Conservation (phyloP, 257 asterid genomes). For the Solanum virginianum region DNA sequence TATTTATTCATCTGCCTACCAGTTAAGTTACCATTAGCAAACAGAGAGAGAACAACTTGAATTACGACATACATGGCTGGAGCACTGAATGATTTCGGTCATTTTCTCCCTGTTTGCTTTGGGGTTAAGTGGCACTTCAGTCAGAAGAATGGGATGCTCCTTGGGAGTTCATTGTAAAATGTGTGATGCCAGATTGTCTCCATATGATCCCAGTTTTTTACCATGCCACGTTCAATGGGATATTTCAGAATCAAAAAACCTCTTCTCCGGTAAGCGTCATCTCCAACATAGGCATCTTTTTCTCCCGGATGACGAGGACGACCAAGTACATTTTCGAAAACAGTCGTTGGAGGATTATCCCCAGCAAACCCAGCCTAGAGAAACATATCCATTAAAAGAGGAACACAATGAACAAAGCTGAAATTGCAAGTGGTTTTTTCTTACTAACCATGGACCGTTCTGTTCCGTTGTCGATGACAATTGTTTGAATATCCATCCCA, state of each 20-base stretch:
- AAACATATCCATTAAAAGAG: not conserved
- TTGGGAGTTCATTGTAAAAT: not conserved
- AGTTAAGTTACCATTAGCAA: not conserved
- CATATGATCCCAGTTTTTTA: not conserved
- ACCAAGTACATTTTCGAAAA: not conserved
- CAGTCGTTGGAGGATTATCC: not conserved
- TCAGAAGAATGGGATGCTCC: not conserved
- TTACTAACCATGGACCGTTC: not conserved
- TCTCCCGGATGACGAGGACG: not conserved
- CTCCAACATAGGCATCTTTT: not conserved
- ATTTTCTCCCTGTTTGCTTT: not conserved
- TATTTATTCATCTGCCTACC: not conserved
- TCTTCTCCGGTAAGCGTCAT: not conserved
- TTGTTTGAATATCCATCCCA: not conserved
- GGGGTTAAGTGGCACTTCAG: not conserved
- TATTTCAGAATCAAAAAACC: not conserved
- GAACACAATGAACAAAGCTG: not conserved
- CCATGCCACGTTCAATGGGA: not conserved
- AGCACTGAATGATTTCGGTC: not conserved
- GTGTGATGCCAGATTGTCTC: not conserved
- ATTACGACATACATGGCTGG: not conserved
- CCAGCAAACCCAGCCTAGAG: not conserved
- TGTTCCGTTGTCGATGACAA: not conserved
- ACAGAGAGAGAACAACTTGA: not conserved
- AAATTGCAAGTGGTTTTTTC: not conserved